These are phyloP conservation scores for Plasmodium gallinaceum DNA, from an alignment of 169 alveolate genomes.

Conservation along the genomic window DNA sequence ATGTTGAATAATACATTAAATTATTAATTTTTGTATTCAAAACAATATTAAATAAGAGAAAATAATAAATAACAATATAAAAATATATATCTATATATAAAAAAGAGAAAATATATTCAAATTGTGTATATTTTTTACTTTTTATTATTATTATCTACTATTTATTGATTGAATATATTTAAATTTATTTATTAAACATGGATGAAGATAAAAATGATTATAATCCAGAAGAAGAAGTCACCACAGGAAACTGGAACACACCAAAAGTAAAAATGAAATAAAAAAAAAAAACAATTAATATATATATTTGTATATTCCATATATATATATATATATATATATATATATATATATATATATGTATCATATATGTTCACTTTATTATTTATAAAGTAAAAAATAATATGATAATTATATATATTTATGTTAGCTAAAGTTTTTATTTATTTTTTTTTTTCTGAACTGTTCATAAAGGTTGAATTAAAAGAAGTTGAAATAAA, in stretches of 20 bases:
- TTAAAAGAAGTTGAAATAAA: slow-evolving; percentile 93
- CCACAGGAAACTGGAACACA: slow-evolving; percentile 91
- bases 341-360: not conserved
- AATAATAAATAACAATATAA: not conserved
- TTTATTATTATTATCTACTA: not conserved
- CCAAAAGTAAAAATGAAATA: slow-evolving; percentile 82
- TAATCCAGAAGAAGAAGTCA: slow-evolving; percentile 89
- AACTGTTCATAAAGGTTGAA: slow-evolving; percentile 85
- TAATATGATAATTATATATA: not conserved
- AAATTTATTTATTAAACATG: slow-evolving; percentile 12
- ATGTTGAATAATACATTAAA: too few species aligned
- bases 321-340: not conserved
- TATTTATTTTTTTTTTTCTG: slow-evolving; percentile 11
- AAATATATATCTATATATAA: slow-evolving; percentile 1
- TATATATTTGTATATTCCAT: not conserved
- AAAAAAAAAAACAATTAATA: not conserved
- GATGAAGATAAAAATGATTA: slow-evolving; percentile 76
- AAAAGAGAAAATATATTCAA: not conserved
- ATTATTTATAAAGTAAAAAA: not conserved
- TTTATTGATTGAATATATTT: not conserved
- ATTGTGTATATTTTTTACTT: slow-evolving; percentile 20
- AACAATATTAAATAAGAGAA: not conserved
- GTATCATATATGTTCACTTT: slow-evolving; percentile 2
- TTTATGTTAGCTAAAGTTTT: not conserved
- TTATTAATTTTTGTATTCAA: too few species aligned